These are phyloP conservation scores for Wickerhamomyces sp. DNA, from an alignment of 1,139 yeast genomes.

Conservation along the genomic window DNA sequence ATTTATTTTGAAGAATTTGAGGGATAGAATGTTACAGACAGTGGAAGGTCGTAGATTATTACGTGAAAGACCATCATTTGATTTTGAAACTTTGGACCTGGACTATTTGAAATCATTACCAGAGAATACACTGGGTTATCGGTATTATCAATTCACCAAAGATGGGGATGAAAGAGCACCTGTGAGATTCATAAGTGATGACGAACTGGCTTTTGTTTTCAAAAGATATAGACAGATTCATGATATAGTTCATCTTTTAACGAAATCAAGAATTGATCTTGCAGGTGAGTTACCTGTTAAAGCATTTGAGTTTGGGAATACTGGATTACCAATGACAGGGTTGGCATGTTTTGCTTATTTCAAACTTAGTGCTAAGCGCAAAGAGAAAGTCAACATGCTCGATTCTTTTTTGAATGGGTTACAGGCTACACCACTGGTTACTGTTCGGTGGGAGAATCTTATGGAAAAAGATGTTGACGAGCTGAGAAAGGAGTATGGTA, in stretches of 20 bases:
- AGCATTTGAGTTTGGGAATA: conserved; percentile 85
- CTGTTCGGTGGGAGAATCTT: conserved; percentile 90
- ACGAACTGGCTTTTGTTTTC: conserved; percentile 85
- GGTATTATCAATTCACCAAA: conserved; percentile 81
- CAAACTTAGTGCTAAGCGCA: conserved; percentile 50
- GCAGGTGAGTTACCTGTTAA: conserved; percentile 96
- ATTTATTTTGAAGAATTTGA: conserved; percentile 54
- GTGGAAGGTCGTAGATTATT: conserved; percentile 73
- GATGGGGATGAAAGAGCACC: conserved; percentile 92
- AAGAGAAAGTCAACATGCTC: conserved; percentile 40
- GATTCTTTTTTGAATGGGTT: conserved; percentile 74
- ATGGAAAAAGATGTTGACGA: conserved; percentile 70
- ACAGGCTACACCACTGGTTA: conserved; percentile 69
- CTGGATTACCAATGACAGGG: conserved; percentile 95
- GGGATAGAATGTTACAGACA: conserved; percentile 71
- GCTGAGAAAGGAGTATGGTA: conserved; percentile 54
- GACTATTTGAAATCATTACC: conserved; percentile 59
- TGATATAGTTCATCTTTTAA: conserved; percentile 91
- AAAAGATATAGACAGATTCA: conserved; percentile 95
- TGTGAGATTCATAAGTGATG: conserved; percentile 82
- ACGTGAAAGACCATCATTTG: conserved; percentile 77
- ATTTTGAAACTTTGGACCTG: conserved; percentile 64
- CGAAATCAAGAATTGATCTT: conserved; percentile 83
- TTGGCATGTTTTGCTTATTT: conserved; percentile 83
- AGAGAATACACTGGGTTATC: conserved; percentile 68